Evolutionary conservation across 768 basidiomycete species (phyloP).

Genomic region (Phaeotremella skinneri): DNA sequence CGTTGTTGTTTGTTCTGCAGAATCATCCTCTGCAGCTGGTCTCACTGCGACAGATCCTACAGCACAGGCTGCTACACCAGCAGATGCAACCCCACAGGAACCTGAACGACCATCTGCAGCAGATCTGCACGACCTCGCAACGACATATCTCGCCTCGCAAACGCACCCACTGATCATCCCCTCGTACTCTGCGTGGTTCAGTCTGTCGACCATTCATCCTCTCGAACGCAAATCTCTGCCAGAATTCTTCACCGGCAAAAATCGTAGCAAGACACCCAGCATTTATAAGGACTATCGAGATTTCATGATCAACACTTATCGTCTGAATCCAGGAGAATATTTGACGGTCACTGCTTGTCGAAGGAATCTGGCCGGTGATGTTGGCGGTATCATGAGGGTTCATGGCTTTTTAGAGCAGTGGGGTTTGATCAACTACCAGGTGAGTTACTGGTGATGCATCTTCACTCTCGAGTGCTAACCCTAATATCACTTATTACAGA

Average conservation of each 20-base stretch:
- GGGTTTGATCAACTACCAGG: constrained; percentile 99
- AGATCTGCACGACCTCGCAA: constrained; percentile 48
- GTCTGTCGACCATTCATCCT: constrained; percentile 86
- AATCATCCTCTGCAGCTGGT: constrained; percentile 16
- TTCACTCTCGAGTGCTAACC: not conserved
- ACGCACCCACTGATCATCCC: constrained; percentile 96
- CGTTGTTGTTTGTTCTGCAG: constrained; percentile 7
- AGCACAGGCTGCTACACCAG: constrained; percentile 46
- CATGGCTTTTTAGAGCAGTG: constrained; percentile 99
- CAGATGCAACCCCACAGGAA: constrained; percentile 61
- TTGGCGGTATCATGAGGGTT: constrained; percentile 97
- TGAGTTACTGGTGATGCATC: constrained; percentile 51
- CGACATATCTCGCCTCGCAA: constrained; percentile 91
- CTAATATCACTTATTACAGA: constrained; percentile 57
- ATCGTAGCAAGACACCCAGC: constrained; percentile 89
- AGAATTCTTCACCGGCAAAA: constrained; percentile 96
- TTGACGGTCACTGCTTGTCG: constrained; percentile 96
- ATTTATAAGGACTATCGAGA: constrained; percentile 99
- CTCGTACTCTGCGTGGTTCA: constrained; percentile 97
- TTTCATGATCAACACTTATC: constrained; percentile 99
- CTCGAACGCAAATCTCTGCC: constrained; percentile 89
- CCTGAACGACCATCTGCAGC: constrained; percentile 77
- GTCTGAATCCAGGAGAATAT: constrained; percentile 89
- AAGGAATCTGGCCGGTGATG: constrained; percentile 93
- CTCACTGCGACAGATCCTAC: constrained; percentile 18